A percentile compares a stretch with the other conserved stretches of the same genome.
Conservation (phyloP, 768 basidiomycete species). For the Psilocybe cubensis region DNA sequence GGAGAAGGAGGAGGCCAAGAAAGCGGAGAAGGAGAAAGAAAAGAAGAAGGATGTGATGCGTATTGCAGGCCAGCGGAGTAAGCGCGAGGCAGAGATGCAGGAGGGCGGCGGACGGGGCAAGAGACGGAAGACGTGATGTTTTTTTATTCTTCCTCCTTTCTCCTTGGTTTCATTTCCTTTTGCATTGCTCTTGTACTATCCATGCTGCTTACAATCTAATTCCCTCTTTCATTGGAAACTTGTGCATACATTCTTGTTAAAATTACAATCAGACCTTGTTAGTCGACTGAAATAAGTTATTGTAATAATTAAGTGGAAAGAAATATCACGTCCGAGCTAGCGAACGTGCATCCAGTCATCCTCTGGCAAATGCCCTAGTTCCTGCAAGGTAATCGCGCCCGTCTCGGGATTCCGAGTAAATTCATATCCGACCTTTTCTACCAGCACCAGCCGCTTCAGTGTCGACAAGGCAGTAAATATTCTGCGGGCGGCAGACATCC, state of each 20-base stretch:
- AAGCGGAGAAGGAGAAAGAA: conserved; percentile 73
- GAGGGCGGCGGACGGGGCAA: conserved; percentile 59
- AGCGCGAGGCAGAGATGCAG: conserved; percentile 63
- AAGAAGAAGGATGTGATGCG: conserved; percentile 80
- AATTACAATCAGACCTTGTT: not conserved
- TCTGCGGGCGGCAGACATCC: conserved; percentile 11
- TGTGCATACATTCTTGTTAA: not conserved
- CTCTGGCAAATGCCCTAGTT: not conserved
- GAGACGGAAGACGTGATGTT: conserved; percentile 43
- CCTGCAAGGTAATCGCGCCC: not conserved
- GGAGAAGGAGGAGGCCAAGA: conserved; percentile 67
- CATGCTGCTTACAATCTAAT: not conserved
- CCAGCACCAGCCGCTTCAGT: conserved; percentile 18
- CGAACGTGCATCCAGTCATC: conserved; percentile 9
- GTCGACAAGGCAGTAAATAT: conserved; percentile 14
- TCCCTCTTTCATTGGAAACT: not conserved
- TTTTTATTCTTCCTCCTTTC: not conserved
- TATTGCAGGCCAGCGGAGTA: conserved; percentile 68
- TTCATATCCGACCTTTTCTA: conserved; percentile 6
- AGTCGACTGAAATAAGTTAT: not conserved
- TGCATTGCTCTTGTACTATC: not conserved
- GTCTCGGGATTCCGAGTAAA: conserved; percentile 5
- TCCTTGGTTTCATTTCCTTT: not conserved
- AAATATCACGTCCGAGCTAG: not conserved
- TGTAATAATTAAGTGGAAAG: not conserved